These are phyloP conservation scores for Ogataea polymorpha DNA, from an alignment of 805 yeast species.

Conservation along the genomic window DNA sequence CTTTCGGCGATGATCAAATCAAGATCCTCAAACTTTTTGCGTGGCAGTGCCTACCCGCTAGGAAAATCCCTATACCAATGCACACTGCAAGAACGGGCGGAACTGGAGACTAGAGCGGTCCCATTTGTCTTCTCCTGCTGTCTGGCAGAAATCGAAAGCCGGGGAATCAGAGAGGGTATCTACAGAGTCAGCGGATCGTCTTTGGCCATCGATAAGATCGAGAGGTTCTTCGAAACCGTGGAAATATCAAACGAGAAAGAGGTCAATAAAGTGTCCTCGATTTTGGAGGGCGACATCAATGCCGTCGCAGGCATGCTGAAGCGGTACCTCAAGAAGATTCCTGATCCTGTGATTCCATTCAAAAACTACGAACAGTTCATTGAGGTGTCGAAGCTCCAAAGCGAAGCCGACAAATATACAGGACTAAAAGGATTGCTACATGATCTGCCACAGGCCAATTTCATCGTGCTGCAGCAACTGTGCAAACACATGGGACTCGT, in stretches of 20 bases:
- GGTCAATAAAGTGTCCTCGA: slow-evolving; percentile 17
- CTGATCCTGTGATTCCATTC: slow-evolving; percentile 80
- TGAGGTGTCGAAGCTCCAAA: slow-evolving; percentile 40
- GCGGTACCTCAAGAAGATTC: slow-evolving; percentile 78
- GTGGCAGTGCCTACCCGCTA: slow-evolving; percentile 16
- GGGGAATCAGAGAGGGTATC: slow-evolving; percentile 83
- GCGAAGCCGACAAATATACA: slow-evolving; percentile 33
- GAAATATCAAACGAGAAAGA: slow-evolving; percentile 34
- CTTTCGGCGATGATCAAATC: slow-evolving; percentile 37
- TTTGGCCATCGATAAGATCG: slow-evolving; percentile 52
- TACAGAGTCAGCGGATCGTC: slow-evolving; percentile 87
- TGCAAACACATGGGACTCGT: slow-evolving; percentile 65
- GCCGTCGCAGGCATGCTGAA: slow-evolving; percentile 86
- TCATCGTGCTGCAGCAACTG: slow-evolving; percentile 50
- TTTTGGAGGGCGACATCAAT: slow-evolving; percentile 59
- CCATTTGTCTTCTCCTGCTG: slow-evolving; percentile 76
- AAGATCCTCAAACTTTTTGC: slow-evolving; percentile 46
- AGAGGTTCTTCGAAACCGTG: slow-evolving; percentile 32
- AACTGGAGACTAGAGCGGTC: slow-evolving; percentile 55
- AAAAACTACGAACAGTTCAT: slow-evolving; percentile 66
- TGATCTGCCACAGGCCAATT: slow-evolving; percentile 67
- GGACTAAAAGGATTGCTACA: slow-evolving; percentile 45
- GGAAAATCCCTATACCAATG: slow-evolving; percentile 37
- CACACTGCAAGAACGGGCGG: slow-evolving; percentile 61
- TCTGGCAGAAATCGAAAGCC: slow-evolving; percentile 68